These are phyloP conservation scores for Alnus glutinosa DNA, from an alignment of 306 rosid genomes.

Conservation along the genomic window DNA sequence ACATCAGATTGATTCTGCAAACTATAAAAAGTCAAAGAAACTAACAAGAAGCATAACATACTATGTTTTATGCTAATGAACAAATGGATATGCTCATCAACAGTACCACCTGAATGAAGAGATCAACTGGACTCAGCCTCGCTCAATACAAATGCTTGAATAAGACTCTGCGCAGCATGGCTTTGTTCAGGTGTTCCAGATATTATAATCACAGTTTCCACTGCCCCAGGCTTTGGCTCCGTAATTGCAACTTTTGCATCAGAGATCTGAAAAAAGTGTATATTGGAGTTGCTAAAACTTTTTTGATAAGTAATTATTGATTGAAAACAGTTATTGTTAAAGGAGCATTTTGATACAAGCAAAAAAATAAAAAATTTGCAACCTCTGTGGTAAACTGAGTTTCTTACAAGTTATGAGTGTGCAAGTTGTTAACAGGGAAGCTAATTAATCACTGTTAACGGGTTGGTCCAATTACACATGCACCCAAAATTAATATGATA, in stretches of 20 bases:
- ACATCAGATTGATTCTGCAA: conserved; percentile 28
- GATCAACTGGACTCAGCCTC: conserved; percentile 74
- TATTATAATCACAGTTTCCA: conserved; percentile 81
- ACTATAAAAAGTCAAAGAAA: conserved; percentile 19
- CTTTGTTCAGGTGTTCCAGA: conserved; percentile 98
- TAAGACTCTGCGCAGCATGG: conserved; percentile 97
- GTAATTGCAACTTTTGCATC: conserved; percentile 85
- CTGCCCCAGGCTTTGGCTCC: conserved; percentile 86
- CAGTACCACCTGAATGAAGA: conserved; percentile 43
- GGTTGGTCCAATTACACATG: background rate
- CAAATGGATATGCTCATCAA: conserved; percentile 17
- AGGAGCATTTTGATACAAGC: background rate
- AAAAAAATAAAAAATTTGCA: background rate
- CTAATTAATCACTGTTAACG: background rate
- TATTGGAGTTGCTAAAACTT: conserved; percentile 26
- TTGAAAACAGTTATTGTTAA: background rate
- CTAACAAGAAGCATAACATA: conserved; percentile 10
- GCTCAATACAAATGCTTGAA: conserved; percentile 94
- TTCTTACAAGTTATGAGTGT: background rate
- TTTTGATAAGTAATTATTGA: background rate
- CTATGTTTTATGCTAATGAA: conserved; percentile 3
- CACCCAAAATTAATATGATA: background rate
- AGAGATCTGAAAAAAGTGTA: conserved; percentile 64
- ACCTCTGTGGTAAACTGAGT: background rate
- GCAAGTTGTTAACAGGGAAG: background rate